Conservation (phyloP, 2,329 filamentous ascomycete genomes). For the Samsoniella hepiali region DNA sequence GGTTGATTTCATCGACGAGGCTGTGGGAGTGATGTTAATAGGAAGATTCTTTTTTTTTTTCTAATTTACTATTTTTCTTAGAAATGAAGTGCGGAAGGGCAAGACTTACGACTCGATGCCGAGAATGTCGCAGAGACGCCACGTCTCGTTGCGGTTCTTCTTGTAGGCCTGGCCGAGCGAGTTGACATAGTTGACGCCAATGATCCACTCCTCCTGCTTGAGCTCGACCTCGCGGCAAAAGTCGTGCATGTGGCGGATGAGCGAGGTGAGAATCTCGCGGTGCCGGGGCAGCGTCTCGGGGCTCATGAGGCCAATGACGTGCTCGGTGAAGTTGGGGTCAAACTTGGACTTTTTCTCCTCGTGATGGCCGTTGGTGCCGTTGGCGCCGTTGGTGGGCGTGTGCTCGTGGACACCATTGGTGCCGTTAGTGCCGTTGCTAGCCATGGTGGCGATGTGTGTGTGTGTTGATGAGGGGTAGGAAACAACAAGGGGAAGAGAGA, state of each 20-base stretch:
- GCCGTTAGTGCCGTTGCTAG: not conserved
- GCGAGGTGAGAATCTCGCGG: slow-evolving; percentile 58
- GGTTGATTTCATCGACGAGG: slow-evolving; percentile 62
- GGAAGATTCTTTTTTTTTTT: no score
- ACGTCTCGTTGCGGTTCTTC: slow-evolving; percentile 69
- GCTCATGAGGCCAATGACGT: slow-evolving; percentile 70
- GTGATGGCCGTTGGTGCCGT: slow-evolving; percentile 29
- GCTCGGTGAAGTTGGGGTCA: slow-evolving; percentile 73
- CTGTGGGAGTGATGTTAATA: slow-evolving; percentile 31
- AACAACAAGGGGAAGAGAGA: no score
- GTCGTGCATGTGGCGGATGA: slow-evolving; percentile 73
- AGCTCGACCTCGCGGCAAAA: slow-evolving; percentile 76
- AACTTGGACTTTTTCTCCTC: slow-evolving; percentile 42
- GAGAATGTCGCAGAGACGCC: slow-evolving; percentile 69
- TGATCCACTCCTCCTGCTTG: slow-evolving; percentile 72
- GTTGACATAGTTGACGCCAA: slow-evolving; percentile 73
- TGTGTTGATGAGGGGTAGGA: not conserved
- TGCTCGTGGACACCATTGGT: not conserved
- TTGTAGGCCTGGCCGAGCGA: slow-evolving; percentile 66
- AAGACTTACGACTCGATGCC: slow-evolving; percentile 64
- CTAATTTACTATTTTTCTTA: no score
- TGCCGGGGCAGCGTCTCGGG: slow-evolving; percentile 64
- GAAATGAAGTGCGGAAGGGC: not conserved
- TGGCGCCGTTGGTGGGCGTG: slow-evolving; percentile 19
- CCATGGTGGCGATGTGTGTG: not conserved